These are phyloP conservation scores for Durusdinium trenchii DNA, from an alignment of 73 alveolate genomes.

Conservation along the genomic window DNA sequence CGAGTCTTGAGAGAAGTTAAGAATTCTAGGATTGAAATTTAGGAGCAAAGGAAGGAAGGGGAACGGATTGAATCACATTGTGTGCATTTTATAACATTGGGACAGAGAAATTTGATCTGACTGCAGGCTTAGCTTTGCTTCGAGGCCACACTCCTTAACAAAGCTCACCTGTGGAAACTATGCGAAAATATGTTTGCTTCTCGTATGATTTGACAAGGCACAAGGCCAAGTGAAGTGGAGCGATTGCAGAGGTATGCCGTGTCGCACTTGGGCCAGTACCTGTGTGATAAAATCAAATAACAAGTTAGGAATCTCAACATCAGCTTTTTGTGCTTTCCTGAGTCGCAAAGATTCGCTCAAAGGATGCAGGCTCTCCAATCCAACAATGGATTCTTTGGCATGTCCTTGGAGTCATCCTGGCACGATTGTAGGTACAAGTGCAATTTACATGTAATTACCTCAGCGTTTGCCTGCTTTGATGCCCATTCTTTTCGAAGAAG, in stretches of 20 bases:
- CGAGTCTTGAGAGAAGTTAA: too few species aligned
- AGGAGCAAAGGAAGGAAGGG: too few species aligned
- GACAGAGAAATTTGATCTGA: too few species aligned
- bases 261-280: neutral
- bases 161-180: too few species aligned
- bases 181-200: neutral
- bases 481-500: neutral
- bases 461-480: too few species aligned
- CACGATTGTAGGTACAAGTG: neutral
- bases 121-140: constrained; percentile 56
- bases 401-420: constrained; percentile 52
- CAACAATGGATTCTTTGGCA: constrained; percentile 92
- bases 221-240: constrained; percentile 91
- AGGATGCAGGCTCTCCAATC: constrained; percentile 89
- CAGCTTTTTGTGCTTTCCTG: neutral
- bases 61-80: too few species aligned
- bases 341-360: neutral
- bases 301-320: neutral
- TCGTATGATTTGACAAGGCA: neutral
- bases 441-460: too few species aligned
- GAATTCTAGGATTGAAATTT: too few species aligned
- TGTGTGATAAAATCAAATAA: neutral
- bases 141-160: constrained; percentile 49
- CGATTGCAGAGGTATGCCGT: constrained; percentile 60
- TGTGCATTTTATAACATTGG: too few species aligned